phyloP scores from a whole-genome alignment of 345 rosid species.

The Corchorus capsularis region DNA sequence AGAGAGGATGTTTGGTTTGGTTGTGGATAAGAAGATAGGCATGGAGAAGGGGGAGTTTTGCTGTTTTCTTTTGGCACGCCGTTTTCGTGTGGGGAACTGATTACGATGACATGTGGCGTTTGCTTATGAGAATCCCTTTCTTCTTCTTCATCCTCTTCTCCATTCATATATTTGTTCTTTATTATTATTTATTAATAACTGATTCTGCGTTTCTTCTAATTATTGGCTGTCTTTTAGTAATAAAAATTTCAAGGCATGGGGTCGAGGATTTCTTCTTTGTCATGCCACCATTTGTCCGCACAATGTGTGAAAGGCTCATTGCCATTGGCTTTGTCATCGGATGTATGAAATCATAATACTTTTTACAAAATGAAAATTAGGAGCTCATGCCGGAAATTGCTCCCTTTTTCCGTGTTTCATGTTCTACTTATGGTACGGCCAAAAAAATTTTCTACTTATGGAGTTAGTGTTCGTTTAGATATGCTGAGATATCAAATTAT shows the following conservation, averaged over 20 bases:
- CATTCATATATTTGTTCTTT: not conserved
- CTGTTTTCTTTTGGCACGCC: slow-evolving; percentile 3
- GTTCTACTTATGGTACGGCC: too few relatives aligned
- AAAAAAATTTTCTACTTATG: too few relatives aligned
- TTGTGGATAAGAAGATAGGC: slow-evolving; percentile 18
- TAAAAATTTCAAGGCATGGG: not conserved
- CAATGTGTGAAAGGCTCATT: not conserved
- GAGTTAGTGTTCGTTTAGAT: too few relatives aligned
- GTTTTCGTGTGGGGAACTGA: slow-evolving; percentile 10
- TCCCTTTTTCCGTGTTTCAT: too few relatives aligned
- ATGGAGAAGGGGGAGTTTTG: not conserved
- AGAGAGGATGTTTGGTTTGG: not conserved
- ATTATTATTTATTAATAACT: not conserved
- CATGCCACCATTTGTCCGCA: slow-evolving; percentile 4
- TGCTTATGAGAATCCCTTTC: too few relatives aligned
- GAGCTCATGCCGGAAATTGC: too few relatives aligned
- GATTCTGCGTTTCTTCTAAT: not conserved
- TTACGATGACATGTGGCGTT: slow-evolving; percentile 2
- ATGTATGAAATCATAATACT: too few relatives aligned
- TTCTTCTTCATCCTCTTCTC: not conserved
- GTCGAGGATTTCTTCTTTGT: not conserved
- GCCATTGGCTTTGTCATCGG: not conserved
- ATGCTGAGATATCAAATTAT: too few relatives aligned
- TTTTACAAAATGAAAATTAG: too few relatives aligned
- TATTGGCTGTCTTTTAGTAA: not conserved